Percentiles rank a stretch among this genome's conserved stretches.
These are phyloP conservation scores for Chlamydomonas applanata DNA, from an alignment of 139 green algal species.

Conservation along the genomic window DNA sequence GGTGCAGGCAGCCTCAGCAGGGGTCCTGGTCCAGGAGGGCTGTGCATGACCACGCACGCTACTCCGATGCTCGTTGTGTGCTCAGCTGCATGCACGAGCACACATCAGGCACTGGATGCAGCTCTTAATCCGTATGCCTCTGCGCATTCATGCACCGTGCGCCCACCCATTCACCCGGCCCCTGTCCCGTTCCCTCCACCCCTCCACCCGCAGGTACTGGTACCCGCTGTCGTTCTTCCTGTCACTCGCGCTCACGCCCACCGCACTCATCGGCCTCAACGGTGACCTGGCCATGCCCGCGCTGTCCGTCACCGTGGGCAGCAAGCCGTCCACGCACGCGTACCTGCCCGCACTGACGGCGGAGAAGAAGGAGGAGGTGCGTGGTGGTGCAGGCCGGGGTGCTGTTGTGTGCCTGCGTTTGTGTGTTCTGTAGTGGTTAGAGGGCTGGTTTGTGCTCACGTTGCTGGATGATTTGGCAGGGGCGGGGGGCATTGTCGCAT, in stretches of 20 bases:
- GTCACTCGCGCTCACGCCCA: slow-evolving; percentile 79
- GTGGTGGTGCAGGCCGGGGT: background rate
- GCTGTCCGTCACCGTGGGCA: slow-evolving; percentile 52
- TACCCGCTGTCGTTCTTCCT: slow-evolving; percentile 95
- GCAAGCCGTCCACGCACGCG: slow-evolving; percentile 81
- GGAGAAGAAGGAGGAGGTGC: slow-evolving; percentile 57
- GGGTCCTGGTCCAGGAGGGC: no score
- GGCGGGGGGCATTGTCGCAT: background rate
- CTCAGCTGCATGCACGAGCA: no score
- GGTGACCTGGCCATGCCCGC: slow-evolving; percentile 75
- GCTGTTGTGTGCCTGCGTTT: background rate
- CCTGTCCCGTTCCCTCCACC: no score
- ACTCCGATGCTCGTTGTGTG: no score
- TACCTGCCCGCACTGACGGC: slow-evolving; percentile 78
- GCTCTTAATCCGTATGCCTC: no score
- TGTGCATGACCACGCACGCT: no score
- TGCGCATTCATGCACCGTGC: no score
- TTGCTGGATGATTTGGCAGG: background rate
- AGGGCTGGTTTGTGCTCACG: background rate
- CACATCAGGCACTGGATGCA: no score
- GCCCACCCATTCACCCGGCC: no score
- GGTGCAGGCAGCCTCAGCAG: no score
- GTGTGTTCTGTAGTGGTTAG: background rate
- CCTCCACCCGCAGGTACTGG: slow-evolving; percentile 91
- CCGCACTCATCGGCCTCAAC: slow-evolving; percentile 89